These are phyloP conservation scores for Hemileccinum impolitum DNA, from an alignment of 768 basidiomycete species.

Conservation along the genomic window DNA sequence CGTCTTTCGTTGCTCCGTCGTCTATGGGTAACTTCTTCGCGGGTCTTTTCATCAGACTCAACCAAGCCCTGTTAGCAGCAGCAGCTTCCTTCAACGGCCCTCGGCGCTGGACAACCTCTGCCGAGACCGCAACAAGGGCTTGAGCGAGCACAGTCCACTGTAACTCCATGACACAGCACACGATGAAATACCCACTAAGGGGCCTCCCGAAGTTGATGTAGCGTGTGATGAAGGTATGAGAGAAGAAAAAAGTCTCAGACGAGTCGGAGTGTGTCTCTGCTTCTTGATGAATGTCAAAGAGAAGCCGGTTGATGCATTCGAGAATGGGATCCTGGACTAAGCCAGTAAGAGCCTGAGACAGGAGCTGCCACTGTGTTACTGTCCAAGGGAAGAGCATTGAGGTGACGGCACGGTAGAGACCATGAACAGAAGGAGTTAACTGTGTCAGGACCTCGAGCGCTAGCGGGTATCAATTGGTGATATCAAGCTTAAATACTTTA, in stretches of 20 bases:
- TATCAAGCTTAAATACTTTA: background rate
- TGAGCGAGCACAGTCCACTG: slow-evolving; percentile 85
- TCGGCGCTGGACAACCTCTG: slow-evolving; percentile 15
- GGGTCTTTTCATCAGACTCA: slow-evolving; percentile 56
- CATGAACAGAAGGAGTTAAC: slow-evolving; percentile 78
- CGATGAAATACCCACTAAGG: slow-evolving; percentile 80
- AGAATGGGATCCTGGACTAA: slow-evolving; percentile 67
- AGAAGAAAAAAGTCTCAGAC: slow-evolving; percentile 44
- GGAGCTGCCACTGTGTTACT: slow-evolving; percentile 55
- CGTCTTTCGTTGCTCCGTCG: slow-evolving; percentile 32
- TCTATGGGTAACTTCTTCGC: slow-evolving; percentile 38
- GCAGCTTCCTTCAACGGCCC: slow-evolving; percentile 61
- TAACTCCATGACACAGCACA: slow-evolving; percentile 86
- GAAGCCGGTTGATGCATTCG: slow-evolving; percentile 68
- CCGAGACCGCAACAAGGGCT: slow-evolving; percentile 45
- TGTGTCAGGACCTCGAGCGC: slow-evolving; percentile 74
- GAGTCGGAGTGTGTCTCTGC: slow-evolving; percentile 41
- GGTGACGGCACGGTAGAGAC: slow-evolving; percentile 81
- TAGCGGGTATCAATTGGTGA: slow-evolving; percentile 23
- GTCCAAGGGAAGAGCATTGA: slow-evolving; percentile 78
- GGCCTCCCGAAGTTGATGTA: slow-evolving; percentile 77
- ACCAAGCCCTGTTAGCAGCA: slow-evolving; percentile 83
- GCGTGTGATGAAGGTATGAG: slow-evolving; percentile 68
- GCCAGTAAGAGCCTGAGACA: slow-evolving; percentile 50
- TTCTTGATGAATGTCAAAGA: slow-evolving; percentile 58